Evolutionary conservation across 805 yeast genomes (phyloP).

Genomic region (Helenozyma baotianmanensis): DNA sequence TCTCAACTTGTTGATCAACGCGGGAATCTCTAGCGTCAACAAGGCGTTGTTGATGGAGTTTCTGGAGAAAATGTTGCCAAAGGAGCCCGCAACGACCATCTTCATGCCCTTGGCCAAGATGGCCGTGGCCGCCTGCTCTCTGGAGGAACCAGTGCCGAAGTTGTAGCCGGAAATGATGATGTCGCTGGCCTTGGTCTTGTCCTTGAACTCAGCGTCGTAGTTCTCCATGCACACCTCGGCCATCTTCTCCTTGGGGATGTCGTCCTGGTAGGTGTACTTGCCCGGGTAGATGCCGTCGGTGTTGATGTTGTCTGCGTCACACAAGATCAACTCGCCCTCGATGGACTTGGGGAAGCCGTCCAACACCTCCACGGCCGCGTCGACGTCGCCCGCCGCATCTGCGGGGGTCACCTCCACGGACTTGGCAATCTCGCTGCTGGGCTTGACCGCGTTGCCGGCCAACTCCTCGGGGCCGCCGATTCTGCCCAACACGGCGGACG

Average conservation of each 20-base stretch:
- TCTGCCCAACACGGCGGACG: constrained; percentile 92
- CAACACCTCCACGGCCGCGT: constrained; percentile 61
- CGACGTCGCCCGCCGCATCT: constrained; percentile 22
- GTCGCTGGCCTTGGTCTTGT: constrained; percentile 81
- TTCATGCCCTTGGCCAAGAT: constrained; percentile 90
- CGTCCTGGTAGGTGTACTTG: constrained; percentile 97
- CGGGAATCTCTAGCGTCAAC: constrained; percentile 89
- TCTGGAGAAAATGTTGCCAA: constrained; percentile 94
- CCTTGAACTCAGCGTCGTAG: constrained; percentile 84
- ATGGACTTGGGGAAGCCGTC: constrained; percentile 89
- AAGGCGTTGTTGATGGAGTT: constrained; percentile 96
- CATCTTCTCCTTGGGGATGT: constrained; percentile 90
- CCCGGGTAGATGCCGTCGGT: constrained; percentile 99
- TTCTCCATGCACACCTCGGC: constrained; percentile 99
- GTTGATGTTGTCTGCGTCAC: constrained; percentile 95
- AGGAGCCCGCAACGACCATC: constrained; percentile 93
- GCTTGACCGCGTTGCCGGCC: constrained; percentile 44
- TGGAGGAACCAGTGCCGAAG: constrained; percentile 97
- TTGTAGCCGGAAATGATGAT: constrained; percentile 89
- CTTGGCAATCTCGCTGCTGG: constrained; percentile 49
- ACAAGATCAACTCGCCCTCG: constrained; percentile 86
- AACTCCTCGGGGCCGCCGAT: constrained; percentile 92
- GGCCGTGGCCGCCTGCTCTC: constrained; percentile 99
- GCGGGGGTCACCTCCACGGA: constrained; percentile 25
- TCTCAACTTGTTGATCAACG: constrained; percentile 71